These are phyloP conservation scores for Saturnispora saitoi DNA, from an alignment of 805 yeast genomes.

Conservation along the genomic window DNA sequence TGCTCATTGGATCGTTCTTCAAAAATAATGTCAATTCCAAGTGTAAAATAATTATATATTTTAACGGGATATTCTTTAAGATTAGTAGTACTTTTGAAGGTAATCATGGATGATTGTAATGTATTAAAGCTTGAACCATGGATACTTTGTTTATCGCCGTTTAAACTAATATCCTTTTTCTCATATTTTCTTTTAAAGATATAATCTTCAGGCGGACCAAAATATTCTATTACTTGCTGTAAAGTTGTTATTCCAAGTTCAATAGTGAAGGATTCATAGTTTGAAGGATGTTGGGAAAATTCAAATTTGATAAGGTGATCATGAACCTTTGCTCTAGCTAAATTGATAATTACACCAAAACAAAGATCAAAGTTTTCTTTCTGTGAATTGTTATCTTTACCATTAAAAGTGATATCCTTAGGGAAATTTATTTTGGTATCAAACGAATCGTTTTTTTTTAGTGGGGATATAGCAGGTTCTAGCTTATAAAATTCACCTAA, in stretches of 20 bases:
- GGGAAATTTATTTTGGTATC: neutral
- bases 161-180: conserved; percentile 4
- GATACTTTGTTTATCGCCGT: neutral
- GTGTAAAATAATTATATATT: conserved; percentile 49
- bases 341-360: neutral
- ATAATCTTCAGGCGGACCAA: conserved; percentile 53
- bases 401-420: neutral
- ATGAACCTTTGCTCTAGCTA: neutral
- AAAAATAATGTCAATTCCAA: conserved; percentile 48
- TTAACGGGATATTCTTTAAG: conserved; percentile 30
- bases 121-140: neutral
- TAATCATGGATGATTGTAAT: neutral
- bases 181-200: conserved; percentile 29
- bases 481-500: neutral
- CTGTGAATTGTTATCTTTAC: neutral
- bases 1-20: conserved; percentile 27
- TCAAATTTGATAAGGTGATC: conserved; percentile 6
- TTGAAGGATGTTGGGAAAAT: conserved; percentile 7
- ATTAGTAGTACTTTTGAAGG: neutral
- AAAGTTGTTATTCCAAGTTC: conserved; percentile 38
- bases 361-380: neutral
- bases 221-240: conserved; percentile 36
- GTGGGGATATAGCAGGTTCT: neutral
- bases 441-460: conserved; percentile 8
- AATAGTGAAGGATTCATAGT: conserved; percentile 14